Evolutionary conservation across 2,329 filamentous ascomycete species (phyloP), one percentile per base, ranked within the genome.

Genomic region (Didymella segeticola): DNA sequence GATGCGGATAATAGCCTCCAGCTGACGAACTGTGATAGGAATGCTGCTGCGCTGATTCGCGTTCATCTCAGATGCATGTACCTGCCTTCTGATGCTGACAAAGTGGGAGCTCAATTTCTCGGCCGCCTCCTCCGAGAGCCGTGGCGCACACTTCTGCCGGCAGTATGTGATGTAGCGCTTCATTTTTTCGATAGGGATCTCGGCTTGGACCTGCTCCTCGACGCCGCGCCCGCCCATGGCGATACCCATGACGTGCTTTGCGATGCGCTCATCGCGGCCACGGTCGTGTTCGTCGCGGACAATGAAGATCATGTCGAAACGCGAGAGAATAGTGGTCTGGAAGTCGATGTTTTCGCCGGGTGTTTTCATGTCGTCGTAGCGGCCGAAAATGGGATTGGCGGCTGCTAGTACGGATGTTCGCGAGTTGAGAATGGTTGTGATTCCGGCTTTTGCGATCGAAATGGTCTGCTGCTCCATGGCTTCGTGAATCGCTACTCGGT

Each of bases 381-480:
- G 89, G 47, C 95, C 95, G 70, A 98, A 99, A 54, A 99, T 95
- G 0, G 95, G 95, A 75, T 99, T 99, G 34, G 95, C 95, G 2
- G 95, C 95, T 10, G 95, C 95, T 17, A 99, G 82, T 1, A 99
- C 95, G 0, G 93, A 97, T 1, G 95, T 99, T 68, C 95, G 83
- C 11, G 95, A 93, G 69, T 99, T 99, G 47, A 99, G 84, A 60
- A 99, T 98, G 0, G 95, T 99, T 0, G 95, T 99, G 71, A 99
- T 99, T 67, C 95, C 95, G 0, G 95, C 95, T 78, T 99, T 98
- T 60, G 95, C 95, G 66, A 99, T 98, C 10, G 95, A 98, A 57
- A 99, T 99, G 0, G 95, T 99, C 76, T 99, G 95, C 78, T 99
- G 95, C 74, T 99, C 95, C 95, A 99, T 99, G 53, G 95, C 95